Conservation (phyloP, 225 moss, liverwort and hornwort genomes). For the Antitrichia curtipendula region DNA sequence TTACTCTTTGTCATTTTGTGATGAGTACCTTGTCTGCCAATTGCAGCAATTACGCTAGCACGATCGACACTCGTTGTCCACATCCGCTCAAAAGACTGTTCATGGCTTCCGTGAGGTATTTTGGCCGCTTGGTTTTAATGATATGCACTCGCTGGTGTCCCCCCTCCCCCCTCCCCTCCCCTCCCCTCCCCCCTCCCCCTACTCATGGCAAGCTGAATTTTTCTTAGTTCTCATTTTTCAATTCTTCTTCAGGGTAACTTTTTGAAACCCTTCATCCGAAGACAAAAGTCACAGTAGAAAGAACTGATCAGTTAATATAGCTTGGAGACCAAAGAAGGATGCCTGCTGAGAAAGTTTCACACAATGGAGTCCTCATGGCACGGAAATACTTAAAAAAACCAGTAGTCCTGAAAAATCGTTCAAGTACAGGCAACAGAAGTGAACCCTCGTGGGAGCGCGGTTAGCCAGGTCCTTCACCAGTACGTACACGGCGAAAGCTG, state of each 20-base stretch:
- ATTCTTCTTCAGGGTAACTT: background rate
- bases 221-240: background rate
- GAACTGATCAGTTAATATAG: background rate
- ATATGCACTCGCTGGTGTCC: background rate
- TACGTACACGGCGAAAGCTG: background rate
- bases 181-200: too few species aligned
- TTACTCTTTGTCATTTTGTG: background rate
- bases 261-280: background rate
- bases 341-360: background rate
- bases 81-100: background rate
- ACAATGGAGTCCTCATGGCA: background rate
- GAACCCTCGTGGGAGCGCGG: background rate
- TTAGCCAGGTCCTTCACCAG: background rate
- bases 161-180: too few species aligned
- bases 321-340: background rate
- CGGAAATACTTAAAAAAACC: background rate
- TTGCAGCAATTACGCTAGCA: background rate
- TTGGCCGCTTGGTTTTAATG: background rate
- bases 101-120: background rate
- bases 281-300: too few species aligned
- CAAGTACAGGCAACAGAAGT: background rate
- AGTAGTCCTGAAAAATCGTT: background rate
- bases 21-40: background rate
- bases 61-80: background rate
- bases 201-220: too few species aligned